Evolutionary conservation across 2,329 filamentous ascomycete genomes (phyloP), one percentile per base, ranked within the genome.

Genomic region (Nothophaeocryptopus gaeumannii): DNA sequence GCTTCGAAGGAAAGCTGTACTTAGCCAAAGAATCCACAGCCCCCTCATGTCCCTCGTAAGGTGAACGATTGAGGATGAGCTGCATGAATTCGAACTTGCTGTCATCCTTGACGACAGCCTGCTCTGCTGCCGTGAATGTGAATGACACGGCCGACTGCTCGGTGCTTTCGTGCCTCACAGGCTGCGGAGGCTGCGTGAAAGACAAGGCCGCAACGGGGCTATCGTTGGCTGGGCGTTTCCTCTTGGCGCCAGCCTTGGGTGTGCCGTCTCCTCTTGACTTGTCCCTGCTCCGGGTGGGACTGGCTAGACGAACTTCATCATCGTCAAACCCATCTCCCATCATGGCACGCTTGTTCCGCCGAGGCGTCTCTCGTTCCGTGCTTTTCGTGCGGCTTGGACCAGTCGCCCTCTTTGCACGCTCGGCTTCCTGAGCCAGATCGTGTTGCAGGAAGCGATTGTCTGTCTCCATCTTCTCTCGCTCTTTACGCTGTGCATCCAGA

Each of bases 311-410:
- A 9, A 84, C 74, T 60, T 85, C 80, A 47, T 78, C 76, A 52
- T 88, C 82, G 52, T 91, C 86, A 60, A 93, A 93, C 0, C 88
- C 88, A 68, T 93, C 88, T 1, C 85, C 79, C 8, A 58, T 47
- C 8, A 44, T 59, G 5, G 55, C 53, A 36, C 57, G 53, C 42
- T 58, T 62, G 39, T 37, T 51, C 51, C 61, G 65, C 30, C 54
- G 50, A 26, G 63, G 64, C n/a, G 64, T 66, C 10, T 54, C 56
- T 38, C 44, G 50, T 37, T 57, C 57, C 11, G 53, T 62, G 8
- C 31, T 31, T 29, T 50, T 52, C 5, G 56, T 16, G 37, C 53
- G 58, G 29, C 47, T 54, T 4, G 53, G 42, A 16, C 49, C 53
- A 61, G 57, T 57, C 59, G 61, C 43, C 76, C 78, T 60, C 74